phyloP scores from a whole-genome alignment of 805 yeast genomes.

The Lachancea nothofagi region DNA sequence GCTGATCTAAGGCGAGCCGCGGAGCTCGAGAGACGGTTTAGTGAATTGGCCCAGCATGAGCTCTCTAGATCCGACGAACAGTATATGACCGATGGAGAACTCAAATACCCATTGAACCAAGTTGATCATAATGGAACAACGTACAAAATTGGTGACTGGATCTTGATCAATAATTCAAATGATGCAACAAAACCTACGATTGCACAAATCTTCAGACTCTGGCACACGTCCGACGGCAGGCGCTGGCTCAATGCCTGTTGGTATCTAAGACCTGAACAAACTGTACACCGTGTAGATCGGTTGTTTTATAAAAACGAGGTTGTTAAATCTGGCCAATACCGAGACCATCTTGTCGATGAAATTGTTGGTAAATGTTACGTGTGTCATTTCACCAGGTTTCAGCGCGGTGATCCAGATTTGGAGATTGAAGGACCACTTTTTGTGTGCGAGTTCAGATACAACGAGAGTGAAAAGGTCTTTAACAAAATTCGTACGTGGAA shows the following conservation, averaged over 20 bases:
- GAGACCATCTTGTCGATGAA: slow-evolving; percentile 87
- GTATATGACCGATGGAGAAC: slow-evolving; percentile 52
- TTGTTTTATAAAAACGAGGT: slow-evolving; percentile 91
- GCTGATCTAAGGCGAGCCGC: slow-evolving; percentile 57
- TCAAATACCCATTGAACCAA: slow-evolving; percentile 76
- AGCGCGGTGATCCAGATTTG: slow-evolving; percentile 86
- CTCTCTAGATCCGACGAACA: slow-evolving; percentile 77
- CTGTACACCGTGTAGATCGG: slow-evolving; percentile 88
- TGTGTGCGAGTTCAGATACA: slow-evolving; percentile 91
- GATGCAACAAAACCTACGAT: slow-evolving; percentile 87
- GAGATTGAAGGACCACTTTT: slow-evolving; percentile 79
- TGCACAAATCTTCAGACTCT: slow-evolving; percentile 87
- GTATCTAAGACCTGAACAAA: slow-evolving; percentile 97
- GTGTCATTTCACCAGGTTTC: slow-evolving; percentile 87
- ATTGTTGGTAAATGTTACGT: slow-evolving; percentile 92
- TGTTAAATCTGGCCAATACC: slow-evolving; percentile 91
- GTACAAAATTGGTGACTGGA: slow-evolving; percentile 93
- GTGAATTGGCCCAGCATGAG: slow-evolving; percentile 56
- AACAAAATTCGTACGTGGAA: slow-evolving; percentile 97
- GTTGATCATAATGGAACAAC: slow-evolving; percentile 64
- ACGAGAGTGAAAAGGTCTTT: slow-evolving; percentile 83
- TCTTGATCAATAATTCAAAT: slow-evolving; percentile 77
- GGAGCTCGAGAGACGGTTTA: slow-evolving; percentile 56
- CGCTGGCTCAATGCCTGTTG: slow-evolving; percentile 92
- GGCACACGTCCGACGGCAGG: slow-evolving; percentile 78